Percentiles rank a stretch among this genome's conserved stretches.
Evolutionary conservation across 1,284 basidiomycete species (phyloP).

Genomic region (Apiotrichum gracile): DNA sequence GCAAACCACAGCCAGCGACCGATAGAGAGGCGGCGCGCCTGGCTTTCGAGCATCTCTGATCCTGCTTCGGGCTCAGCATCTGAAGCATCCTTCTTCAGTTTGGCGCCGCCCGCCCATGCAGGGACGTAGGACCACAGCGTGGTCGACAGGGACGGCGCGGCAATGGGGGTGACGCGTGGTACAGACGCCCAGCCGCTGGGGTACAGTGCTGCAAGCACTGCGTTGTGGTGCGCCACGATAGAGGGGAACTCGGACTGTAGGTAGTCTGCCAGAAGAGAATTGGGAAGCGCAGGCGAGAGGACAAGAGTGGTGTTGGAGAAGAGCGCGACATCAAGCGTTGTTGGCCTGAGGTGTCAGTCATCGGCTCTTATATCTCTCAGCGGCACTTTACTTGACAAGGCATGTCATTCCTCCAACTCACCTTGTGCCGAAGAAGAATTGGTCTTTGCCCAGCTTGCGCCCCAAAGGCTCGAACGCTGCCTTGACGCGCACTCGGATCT

Average conservation of each 20-base stretch:
- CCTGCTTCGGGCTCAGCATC: not conserved
- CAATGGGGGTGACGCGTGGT: slow-evolving; percentile 1
- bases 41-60: not conserved
- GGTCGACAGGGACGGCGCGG: not conserved
- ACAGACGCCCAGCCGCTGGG: slow-evolving; percentile 13
- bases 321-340: slow-evolving; percentile 41
- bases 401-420: no score
- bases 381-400: not conserved
- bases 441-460: slow-evolving; percentile 20
- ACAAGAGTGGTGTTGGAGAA: slow-evolving; percentile 44
- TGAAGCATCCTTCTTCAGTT: not conserved
- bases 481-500: slow-evolving; percentile 17
- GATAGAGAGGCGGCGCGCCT: slow-evolving; percentile 27
- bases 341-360: slow-evolving; percentile 23
- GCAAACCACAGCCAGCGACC: slow-evolving; percentile 40
- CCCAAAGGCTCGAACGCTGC: slow-evolving; percentile 30
- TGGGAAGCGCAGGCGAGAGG: slow-evolving; percentile 40
- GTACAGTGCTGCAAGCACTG: slow-evolving; percentile 22
- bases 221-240: slow-evolving; percentile 34
- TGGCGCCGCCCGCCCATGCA: not conserved
- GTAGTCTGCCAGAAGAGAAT: slow-evolving; percentile 37
- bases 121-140: not conserved
- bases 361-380: no score
- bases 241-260: slow-evolving; percentile 33
- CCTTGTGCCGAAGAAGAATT: slow-evolving; percentile 31